Evolutionary conservation across 2,329 filamentous ascomycete genomes (phyloP).

Genomic region (Ceratocystiopsis brevicomis): DNA sequence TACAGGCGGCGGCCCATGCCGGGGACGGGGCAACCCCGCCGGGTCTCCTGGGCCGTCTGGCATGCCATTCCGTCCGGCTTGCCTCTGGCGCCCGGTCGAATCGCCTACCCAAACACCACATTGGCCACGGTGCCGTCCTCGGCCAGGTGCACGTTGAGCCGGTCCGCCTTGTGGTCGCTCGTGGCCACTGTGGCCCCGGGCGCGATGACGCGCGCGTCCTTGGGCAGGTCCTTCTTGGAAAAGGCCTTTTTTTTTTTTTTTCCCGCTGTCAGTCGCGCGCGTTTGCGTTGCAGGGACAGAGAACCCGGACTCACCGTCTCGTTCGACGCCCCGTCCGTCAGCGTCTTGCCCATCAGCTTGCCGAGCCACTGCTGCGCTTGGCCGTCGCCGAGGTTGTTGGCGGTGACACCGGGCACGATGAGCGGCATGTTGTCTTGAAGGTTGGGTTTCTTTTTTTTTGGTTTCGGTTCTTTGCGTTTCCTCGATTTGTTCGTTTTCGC

Average conservation of each 20-base stretch:
- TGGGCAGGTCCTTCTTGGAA: slow-evolving; percentile 38
- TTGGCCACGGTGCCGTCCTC: slow-evolving; percentile 42
- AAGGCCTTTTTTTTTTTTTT: slow-evolving; percentile 31
- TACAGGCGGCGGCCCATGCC: no score
- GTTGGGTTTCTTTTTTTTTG: background rate
- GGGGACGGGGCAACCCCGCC: no score
- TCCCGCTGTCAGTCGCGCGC: no score
- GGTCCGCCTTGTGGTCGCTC: slow-evolving; percentile 32
- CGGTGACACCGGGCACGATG: slow-evolving; percentile 39
- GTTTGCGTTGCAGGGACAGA: no score
- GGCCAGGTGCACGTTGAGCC: slow-evolving; percentile 40
- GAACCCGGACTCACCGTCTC: slow-evolving; percentile 26
- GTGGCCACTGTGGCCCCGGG: slow-evolving; percentile 39
- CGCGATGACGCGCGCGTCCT: slow-evolving; percentile 35
- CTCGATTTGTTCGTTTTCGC: no score
- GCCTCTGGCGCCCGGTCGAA: background rate
- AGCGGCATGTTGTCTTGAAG: slow-evolving; percentile 50
- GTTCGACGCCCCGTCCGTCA: slow-evolving; percentile 29
- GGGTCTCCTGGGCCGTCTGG: no score
- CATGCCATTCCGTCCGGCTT: background rate
- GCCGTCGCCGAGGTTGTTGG: slow-evolving; percentile 20
- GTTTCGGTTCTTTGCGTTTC: no score
- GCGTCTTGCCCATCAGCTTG: slow-evolving; percentile 45
- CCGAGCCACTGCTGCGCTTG: slow-evolving; percentile 39
- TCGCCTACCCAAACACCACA: slow-evolving; percentile 32